Evolutionary conservation across 345 rosid genomes (phyloP).

Genomic region (Abelmoschus esculentus): DNA sequence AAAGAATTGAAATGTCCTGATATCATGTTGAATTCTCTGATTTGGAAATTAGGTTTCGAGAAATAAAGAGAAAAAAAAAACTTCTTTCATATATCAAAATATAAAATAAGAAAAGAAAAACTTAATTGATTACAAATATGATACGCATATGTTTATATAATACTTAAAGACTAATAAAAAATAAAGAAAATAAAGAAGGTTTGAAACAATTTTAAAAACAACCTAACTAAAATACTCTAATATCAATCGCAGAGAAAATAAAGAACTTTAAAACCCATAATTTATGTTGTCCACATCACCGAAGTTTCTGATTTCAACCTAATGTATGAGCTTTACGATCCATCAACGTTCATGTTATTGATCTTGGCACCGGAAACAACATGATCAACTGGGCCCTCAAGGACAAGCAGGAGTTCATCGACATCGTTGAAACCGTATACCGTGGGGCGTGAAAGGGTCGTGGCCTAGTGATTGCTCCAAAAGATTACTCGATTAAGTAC

Average conservation of each 20-base stretch:
- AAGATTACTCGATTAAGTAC: neutral
- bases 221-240: no score
- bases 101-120: no score
- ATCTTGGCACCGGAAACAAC: neutral
- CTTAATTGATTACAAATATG: no score
- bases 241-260: neutral
- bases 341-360: neutral
- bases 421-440: neutral
- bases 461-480: neutral
- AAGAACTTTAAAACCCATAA: neutral
- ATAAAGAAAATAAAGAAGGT: no score
- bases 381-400: neutral
- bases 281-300: neutral
- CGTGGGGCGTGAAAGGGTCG: neutral
- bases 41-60: no score
- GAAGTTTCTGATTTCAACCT: neutral
- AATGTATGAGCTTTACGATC: neutral
- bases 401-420: neutral
- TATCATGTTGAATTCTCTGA: no score
- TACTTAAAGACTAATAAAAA: no score
- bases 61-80: no score
- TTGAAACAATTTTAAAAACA: no score
- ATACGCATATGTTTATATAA: no score
- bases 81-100: no score
- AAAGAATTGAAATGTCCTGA: no score